These are phyloP conservation scores for Dothistroma septosporum DNA, from an alignment of 2,329 filamentous ascomycete species.

Conservation along the genomic window DNA sequence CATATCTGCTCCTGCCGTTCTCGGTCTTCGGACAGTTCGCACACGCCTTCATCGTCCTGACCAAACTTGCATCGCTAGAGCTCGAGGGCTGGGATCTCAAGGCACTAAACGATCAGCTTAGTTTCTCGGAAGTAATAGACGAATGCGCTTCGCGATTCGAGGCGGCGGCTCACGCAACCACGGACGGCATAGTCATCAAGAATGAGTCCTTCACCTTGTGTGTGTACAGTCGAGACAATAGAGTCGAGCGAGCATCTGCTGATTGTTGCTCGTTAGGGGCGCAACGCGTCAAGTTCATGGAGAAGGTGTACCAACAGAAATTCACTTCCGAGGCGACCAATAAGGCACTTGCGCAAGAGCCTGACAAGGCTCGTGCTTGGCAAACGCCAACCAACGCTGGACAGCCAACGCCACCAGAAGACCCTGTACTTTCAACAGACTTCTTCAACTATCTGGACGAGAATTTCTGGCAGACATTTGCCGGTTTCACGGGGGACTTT, in stretches of 20 bases:
- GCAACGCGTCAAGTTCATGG: slow-evolving; percentile 27
- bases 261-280: slow-evolving; percentile 11
- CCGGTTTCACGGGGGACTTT: slow-evolving; percentile 19
- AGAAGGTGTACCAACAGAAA: slow-evolving; percentile 27
- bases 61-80: slow-evolving; percentile 29
- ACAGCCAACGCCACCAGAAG: slow-evolving; percentile 7
- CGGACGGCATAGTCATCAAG: slow-evolving; percentile 27
- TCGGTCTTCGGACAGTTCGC: slow-evolving; percentile 31
- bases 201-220: slow-evolving; percentile 33
- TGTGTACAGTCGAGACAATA: neutral
- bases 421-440: slow-evolving; percentile 22
- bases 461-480: slow-evolving; percentile 26
- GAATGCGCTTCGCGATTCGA: slow-evolving; percentile 23
- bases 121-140: slow-evolving; percentile 25
- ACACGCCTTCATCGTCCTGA: slow-evolving; percentile 29
- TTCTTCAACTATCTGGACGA: slow-evolving; percentile 31
- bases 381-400: slow-evolving; percentile 2
- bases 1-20: slow-evolving; percentile 30
- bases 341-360: neutral
- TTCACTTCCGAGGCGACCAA: slow-evolving; percentile 9
- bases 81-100: slow-evolving; percentile 30
- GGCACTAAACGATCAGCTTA: slow-evolving; percentile 18
- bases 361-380: slow-evolving; percentile 5
- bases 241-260: neutral
- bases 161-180: slow-evolving; percentile 12